These are phyloP conservation scores for Blastobotrys buckinghamii DNA, from an alignment of 1,139 yeast species.

Conservation along the genomic window DNA sequence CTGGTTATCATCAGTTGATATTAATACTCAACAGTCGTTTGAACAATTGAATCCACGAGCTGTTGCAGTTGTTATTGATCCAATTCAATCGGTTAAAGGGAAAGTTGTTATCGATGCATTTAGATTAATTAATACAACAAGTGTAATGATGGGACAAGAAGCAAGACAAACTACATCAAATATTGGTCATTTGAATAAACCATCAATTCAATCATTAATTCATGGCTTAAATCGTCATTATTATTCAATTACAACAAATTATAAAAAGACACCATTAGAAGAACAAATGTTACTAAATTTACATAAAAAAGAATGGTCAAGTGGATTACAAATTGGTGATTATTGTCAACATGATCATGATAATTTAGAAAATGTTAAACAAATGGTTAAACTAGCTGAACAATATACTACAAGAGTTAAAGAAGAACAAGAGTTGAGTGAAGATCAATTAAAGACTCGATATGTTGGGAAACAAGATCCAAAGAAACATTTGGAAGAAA, in stretches of 20 bases:
- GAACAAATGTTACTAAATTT: slow-evolving; percentile 90
- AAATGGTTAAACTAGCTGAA: slow-evolving; percentile 85
- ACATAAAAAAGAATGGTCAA: slow-evolving; percentile 95
- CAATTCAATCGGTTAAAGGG: slow-evolving; percentile 96
- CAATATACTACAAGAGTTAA: slow-evolving; percentile 85
- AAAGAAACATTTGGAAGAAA: slow-evolving; percentile 89
- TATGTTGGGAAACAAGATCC: slow-evolving; percentile 99
- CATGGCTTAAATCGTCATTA: slow-evolving; percentile 97
- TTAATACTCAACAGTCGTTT: slow-evolving; percentile 94
- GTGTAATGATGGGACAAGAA: slow-evolving; percentile 93
- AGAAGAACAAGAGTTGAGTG: slow-evolving; percentile 85
- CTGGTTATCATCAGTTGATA: slow-evolving; percentile 97
- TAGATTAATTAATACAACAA: slow-evolving; percentile 82
- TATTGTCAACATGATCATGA: slow-evolving; percentile 73
- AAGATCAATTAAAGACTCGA: slow-evolving; percentile 87
- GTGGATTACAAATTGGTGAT: slow-evolving; percentile 76
- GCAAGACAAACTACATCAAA: slow-evolving; percentile 97
- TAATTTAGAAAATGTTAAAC: slow-evolving; percentile 66
- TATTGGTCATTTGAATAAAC: slow-evolving; percentile 91
- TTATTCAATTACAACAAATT: slow-evolving; percentile 91
- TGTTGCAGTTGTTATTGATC: slow-evolving; percentile 97
- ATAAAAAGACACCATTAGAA: slow-evolving; percentile 87
- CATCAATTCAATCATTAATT: slow-evolving; percentile 95
- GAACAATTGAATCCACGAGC: slow-evolving; percentile 94
- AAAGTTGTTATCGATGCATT: slow-evolving; percentile 99